Base-by-base conservation (phyloP, 2,329 filamentous ascomycete genomes). In the Hymenoscyphus occultus region DNA sequence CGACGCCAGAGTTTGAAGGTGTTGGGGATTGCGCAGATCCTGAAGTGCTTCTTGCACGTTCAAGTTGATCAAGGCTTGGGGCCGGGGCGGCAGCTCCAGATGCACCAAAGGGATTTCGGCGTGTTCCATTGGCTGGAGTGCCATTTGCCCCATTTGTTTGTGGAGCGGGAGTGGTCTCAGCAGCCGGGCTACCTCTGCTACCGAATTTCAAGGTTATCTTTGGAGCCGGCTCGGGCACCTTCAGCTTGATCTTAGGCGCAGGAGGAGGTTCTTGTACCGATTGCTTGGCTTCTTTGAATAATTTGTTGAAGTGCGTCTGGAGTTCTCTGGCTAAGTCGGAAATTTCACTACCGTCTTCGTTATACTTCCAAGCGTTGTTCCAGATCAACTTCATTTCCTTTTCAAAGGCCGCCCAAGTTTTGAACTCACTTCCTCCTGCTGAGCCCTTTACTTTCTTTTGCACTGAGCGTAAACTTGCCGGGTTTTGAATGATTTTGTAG, bases 271-370 rank as follows among this genome's bases (percentile, higher is more conserved):
- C 90, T 59, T 85, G 82, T 19, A 94, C 90, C 64, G 83, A 83
- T 58, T 83, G 83, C 75, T 90, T 92, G 10, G 92, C 92, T 72
- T 91, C 84, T 68, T 85, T 86, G 42, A 96, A 77, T 63, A 90
- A 82, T 51, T 84, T 81, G 61, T 86, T 81, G 74, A 96, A 93
- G 72, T 86, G 83, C 75, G 85, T 81, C 90, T 96, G 89, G 6
- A 97, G 84, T 66, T 95, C 88, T 59, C 88, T 85, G 0, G 92
- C 92, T 67, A 95, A 81, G 28, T 85, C 82, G 69, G 88, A 92
- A 61, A 97, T 93, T 16, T 92, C 90, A 73, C 93, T 97, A 3
- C 90, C 91, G 74, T 97, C 93, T 76, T 97, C 92, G 71, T 97
- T 97, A 80, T 94, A 97, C 65, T 89, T 89, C 73, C 88, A 90